Conservation (phyloP, 768 basidiomycete species). For the Strobilomyces dryophilus region DNA sequence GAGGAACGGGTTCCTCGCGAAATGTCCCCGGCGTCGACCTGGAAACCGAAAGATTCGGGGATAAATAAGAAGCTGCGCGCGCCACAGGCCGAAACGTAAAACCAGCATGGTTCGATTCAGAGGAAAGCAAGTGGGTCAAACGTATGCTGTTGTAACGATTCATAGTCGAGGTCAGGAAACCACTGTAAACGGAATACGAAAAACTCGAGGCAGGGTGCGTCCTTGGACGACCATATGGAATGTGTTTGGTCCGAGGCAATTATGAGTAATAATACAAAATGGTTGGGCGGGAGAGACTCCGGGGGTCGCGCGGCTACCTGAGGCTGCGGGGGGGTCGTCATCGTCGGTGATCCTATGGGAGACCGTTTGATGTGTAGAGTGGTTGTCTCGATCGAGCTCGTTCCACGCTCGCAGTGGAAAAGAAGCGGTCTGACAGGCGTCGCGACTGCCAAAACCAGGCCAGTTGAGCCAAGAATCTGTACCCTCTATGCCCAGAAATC, state of each 20-base stretch:
- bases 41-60: constrained; percentile 18
- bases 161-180: constrained; percentile 11
- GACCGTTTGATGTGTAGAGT: constrained; percentile 20
- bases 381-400: constrained; percentile 17
- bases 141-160: constrained; percentile 14
- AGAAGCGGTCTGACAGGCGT: constrained; percentile 8
- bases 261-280: constrained; percentile 36
- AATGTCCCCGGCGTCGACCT: constrained; percentile 2
- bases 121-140: constrained; percentile 14
- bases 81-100: constrained; percentile 6
- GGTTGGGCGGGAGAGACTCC: constrained; percentile 8
- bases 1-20: constrained; percentile 2
- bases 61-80: constrained; percentile 23
- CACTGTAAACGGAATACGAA: constrained; percentile 20
- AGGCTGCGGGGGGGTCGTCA: constrained; percentile 18
- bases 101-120: constrained; percentile 18
- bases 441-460: constrained; percentile 8
- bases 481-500: constrained; percentile 15
- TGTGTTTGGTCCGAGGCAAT: constrained; percentile 24
- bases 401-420: constrained; percentile 23
- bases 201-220: constrained; percentile 15
- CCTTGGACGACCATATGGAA: constrained; percentile 19
- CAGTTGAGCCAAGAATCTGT: constrained; percentile 18
- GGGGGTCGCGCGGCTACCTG: constrained; percentile 13
- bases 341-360: constrained; percentile 20